Evolutionary conservation across 345 rosid genomes (phyloP).

Genomic region (Aquilaria yunnanensis): DNA sequence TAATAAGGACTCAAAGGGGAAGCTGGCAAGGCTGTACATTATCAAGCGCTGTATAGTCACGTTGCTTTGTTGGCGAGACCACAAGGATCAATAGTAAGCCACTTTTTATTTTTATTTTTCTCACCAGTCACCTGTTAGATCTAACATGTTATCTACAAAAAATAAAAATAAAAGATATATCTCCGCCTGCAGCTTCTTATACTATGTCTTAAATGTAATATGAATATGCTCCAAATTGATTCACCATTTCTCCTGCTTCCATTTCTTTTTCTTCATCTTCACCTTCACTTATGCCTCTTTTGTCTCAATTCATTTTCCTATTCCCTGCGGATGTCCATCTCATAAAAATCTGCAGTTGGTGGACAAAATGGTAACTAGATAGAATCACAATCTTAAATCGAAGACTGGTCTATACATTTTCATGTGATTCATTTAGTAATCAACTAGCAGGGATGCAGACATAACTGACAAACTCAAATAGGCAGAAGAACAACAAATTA

Average conservation of each 20-base stretch:
- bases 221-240: slow-evolving; percentile 5
- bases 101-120: background rate
- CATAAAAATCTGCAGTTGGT: too few species aligned
- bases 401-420: too few species aligned
- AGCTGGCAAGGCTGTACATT: slow-evolving; percentile 30
- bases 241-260: background rate
- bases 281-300: too few species aligned
- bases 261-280: background rate
- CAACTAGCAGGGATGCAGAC: too few species aligned
- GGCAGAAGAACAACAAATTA: too few species aligned
- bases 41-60: slow-evolving; percentile 28
- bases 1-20: slow-evolving; percentile 21
- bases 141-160: background rate
- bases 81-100: slow-evolving; percentile 15
- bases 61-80: slow-evolving; percentile 36
- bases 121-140: background rate
- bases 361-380: too few species aligned
- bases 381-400: too few species aligned
- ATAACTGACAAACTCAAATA: too few species aligned
- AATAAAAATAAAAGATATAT: slow-evolving; percentile 4
- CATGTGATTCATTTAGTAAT: too few species aligned
- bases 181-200: background rate
- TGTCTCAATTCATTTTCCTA: too few species aligned
- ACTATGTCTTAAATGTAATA: slow-evolving; percentile 6
- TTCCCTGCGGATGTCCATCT: too few species aligned